phyloP scores from a whole-genome alignment of 441 rosid species.

The Oxalis stricta region DNA sequence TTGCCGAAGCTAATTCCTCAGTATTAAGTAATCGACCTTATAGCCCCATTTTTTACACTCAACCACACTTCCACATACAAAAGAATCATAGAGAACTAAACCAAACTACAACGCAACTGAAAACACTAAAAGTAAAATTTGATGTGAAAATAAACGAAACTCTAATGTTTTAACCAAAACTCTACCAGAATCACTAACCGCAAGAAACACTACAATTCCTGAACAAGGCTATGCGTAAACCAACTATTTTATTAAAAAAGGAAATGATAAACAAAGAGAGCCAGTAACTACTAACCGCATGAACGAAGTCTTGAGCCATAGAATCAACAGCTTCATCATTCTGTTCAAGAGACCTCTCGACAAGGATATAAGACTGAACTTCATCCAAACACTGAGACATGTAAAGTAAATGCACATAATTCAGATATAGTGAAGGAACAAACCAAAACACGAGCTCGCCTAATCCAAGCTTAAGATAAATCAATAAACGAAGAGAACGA shows the following conservation, averaged over 20 bases:
- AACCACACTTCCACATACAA: no score
- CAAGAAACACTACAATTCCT: background rate
- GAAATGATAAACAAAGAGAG: background rate
- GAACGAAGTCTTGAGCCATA: slow-evolving; percentile 36
- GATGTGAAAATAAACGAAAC: no score
- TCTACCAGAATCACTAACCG: no score
- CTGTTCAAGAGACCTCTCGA: slow-evolving; percentile 45
- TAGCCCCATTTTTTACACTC: background rate
- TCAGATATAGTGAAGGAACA: background rate
- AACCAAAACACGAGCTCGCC: background rate
- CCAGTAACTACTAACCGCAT: slow-evolving; percentile 39
- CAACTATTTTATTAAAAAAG: background rate
- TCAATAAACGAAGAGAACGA: slow-evolving; percentile 9
- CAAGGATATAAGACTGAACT: slow-evolving; percentile 81
- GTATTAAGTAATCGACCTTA: background rate
- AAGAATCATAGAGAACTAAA: no score
- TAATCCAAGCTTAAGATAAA: background rate
- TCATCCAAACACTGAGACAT: slow-evolving; percentile 71
- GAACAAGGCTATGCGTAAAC: background rate
- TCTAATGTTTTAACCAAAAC: no score
- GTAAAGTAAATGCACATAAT: background rate
- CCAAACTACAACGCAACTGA: no score
- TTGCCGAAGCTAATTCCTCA: background rate
- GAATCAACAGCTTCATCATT: slow-evolving; percentile 27
- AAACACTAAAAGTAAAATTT: no score